Conservation (phyloP, 2,329 filamentous ascomycete genomes). For the Geosmithia putterillii region DNA sequence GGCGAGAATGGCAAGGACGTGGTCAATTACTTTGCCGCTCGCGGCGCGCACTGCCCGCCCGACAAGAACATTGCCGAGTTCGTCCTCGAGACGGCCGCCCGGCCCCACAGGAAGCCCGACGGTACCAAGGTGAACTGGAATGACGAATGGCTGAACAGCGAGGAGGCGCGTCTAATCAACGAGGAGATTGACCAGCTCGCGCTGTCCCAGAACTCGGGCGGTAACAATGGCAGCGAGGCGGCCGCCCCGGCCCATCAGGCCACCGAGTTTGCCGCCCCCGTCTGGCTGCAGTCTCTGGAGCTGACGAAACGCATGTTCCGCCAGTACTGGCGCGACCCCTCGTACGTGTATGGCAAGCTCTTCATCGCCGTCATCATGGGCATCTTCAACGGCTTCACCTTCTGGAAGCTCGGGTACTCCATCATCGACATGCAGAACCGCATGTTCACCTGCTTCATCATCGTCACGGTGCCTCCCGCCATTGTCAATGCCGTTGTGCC, state of each 20-base stretch:
- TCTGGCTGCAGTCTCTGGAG: slow-evolving; percentile 47
- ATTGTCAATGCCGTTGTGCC: slow-evolving; percentile 63
- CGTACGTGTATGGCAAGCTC: slow-evolving; percentile 66
- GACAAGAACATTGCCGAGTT: slow-evolving; percentile 36
- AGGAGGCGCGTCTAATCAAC: slow-evolving; percentile 44
- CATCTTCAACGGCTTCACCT: slow-evolving; percentile 72
- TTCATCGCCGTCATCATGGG: slow-evolving; percentile 60
- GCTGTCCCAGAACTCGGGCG: slow-evolving; percentile 5
- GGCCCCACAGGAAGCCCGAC: slow-evolving; percentile 18
- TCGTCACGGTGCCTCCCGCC: slow-evolving; percentile 54
- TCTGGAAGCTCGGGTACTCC: slow-evolving; percentile 54
- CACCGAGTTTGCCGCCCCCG: slow-evolving; percentile 55
- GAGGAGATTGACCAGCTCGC: slow-evolving; percentile 51
- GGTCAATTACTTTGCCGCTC: slow-evolving; percentile 40
- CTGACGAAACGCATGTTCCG: slow-evolving; percentile 59
- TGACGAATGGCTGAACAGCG: slow-evolving; percentile 58
- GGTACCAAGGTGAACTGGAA: slow-evolving; percentile 52
- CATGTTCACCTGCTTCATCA: slow-evolving; percentile 61
- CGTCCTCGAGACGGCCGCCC: slow-evolving; percentile 30
- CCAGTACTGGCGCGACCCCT: slow-evolving; percentile 65
- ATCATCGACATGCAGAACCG: slow-evolving; percentile 62
- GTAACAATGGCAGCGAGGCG: slow-evolving; percentile 7
- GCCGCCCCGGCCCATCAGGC: slow-evolving; percentile 9
- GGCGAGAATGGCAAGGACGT: slow-evolving; percentile 31
- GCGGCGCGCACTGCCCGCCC: slow-evolving; percentile 54